These are phyloP conservation scores for Desmodesmus armatus DNA, from an alignment of 139 green algal species.

Conservation along the genomic window DNA sequence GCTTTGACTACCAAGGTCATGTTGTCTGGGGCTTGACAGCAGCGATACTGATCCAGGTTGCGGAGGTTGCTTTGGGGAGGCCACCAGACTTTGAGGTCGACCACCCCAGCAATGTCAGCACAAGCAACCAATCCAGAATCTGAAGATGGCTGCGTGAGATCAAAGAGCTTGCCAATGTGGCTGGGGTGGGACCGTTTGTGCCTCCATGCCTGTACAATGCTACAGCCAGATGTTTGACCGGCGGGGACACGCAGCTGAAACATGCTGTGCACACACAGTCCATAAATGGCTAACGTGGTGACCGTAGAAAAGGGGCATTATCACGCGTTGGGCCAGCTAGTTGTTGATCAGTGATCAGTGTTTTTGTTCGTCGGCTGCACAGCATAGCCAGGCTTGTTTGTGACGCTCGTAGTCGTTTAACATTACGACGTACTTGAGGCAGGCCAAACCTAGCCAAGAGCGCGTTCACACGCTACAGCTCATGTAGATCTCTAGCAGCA, in stretches of 20 bases:
- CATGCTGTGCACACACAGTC: neutral
- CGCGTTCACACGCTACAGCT: too few species aligned
- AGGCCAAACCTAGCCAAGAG: too few species aligned
- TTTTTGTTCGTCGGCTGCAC: too few species aligned
- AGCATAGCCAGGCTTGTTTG: too few species aligned
- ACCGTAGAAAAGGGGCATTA: neutral
- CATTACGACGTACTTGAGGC: too few species aligned
- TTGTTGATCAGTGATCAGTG: neutral
- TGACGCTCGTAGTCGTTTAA: too few species aligned
- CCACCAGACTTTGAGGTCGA: conserved; percentile 54
- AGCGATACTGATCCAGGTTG: conserved; percentile 66
- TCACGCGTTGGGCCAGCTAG: too few species aligned
- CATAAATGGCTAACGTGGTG: neutral
- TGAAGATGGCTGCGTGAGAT: neutral
- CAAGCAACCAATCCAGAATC: neutral
- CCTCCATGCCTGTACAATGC: neutral
- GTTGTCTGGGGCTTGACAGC: conserved; percentile 80
- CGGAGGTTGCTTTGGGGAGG: conserved; percentile 51
- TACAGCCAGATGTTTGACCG: neutral
- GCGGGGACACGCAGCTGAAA: neutral
- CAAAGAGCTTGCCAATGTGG: neutral
- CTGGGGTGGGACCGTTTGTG: neutral
- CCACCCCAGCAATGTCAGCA: conserved; percentile 9
- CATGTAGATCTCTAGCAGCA: too few species aligned
- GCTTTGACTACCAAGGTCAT: conserved; percentile 48